Percentiles rank a stretch among this genome's conserved stretches.
Evolutionary conservation across 306 rosid genomes (phyloP).

Genomic region (Cucurbita maxima): DNA sequence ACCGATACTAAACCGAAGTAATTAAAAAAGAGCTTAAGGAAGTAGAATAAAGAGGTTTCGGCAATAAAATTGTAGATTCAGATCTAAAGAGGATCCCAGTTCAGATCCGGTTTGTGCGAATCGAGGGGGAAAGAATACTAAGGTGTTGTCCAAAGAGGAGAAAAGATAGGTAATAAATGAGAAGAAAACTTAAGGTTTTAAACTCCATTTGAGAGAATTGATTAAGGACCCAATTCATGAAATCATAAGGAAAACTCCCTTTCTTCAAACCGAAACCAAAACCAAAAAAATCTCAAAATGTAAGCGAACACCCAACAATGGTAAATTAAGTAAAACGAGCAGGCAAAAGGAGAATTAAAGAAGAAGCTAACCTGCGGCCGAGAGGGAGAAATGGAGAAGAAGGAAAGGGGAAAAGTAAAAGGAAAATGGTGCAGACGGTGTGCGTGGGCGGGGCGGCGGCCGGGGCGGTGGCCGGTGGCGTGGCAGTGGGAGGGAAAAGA

Average conservation of each 20-base stretch:
- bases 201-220: not conserved
- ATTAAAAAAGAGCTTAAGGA: not conserved
- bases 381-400: not conserved
- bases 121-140: not conserved
- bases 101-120: not conserved
- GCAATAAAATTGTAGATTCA: not conserved
- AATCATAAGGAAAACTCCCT: not conserved
- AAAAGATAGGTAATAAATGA: not conserved
- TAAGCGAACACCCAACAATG: not conserved
- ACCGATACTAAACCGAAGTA: not conserved
- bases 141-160: too few species aligned
- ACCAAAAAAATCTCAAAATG: too few species aligned
- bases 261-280: too few species aligned
- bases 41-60: not conserved
- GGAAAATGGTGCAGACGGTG: not conserved
- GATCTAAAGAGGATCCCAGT: not conserved
- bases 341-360: not conserved
- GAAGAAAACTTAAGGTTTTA: not conserved
- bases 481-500: too few species aligned
- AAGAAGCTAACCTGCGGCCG: not conserved
- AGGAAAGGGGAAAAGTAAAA: too few species aligned
- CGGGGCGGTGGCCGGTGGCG: too few species aligned
- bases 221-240: not conserved
- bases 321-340: too few species aligned
- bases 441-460: not conserved